Conservation (phyloP, 2,329 filamentous ascomycete genomes). For the Akanthomyces lecanii region DNA sequence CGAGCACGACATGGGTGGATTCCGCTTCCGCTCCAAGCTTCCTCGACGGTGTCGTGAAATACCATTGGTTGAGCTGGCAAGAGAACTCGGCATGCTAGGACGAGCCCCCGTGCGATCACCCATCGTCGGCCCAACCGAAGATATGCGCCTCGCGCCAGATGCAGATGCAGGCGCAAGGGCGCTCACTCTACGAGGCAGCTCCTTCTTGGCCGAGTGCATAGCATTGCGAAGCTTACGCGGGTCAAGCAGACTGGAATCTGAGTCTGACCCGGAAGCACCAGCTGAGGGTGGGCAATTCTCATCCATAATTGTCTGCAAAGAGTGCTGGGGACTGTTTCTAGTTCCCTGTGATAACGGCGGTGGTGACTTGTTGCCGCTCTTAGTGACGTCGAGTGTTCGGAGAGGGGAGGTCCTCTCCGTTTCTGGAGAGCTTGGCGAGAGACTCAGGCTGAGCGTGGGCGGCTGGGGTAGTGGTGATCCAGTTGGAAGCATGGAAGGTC, state of each 20-base stretch:
- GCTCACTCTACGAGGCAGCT: slow-evolving; percentile 40
- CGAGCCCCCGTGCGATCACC: slow-evolving; percentile 25
- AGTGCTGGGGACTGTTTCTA: slow-evolving; percentile 31
- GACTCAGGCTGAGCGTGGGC: slow-evolving; percentile 52
- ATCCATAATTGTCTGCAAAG: slow-evolving; percentile 38
- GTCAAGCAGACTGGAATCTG: slow-evolving; percentile 48
- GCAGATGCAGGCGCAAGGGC: slow-evolving; percentile 32
- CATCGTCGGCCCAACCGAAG: slow-evolving; percentile 38
- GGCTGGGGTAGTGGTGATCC: slow-evolving; percentile 60
- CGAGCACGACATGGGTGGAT: slow-evolving; percentile 51
- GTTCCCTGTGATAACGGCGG: slow-evolving; percentile 32
- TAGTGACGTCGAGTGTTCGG: slow-evolving; percentile 46
- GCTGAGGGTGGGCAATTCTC: slow-evolving; percentile 49
- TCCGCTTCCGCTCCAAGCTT: slow-evolving; percentile 47
- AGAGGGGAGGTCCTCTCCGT: slow-evolving; percentile 38
- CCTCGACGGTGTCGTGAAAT: slow-evolving; percentile 51
- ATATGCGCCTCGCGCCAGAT: slow-evolving; percentile 40
- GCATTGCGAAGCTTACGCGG: slow-evolving; percentile 52
- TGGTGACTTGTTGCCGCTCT: slow-evolving; percentile 48
- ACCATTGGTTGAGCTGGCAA: slow-evolving; percentile 50
- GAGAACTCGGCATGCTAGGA: slow-evolving; percentile 37
- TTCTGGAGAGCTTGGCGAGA: slow-evolving; percentile 43
- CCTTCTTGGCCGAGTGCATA: slow-evolving; percentile 48
- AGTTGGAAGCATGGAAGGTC: slow-evolving; percentile 38
- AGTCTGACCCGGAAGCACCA: slow-evolving; percentile 38